Percentiles rank a stretch among this genome's conserved stretches.
These are phyloP conservation scores for Neurospora sublineolata DNA, from an alignment of 495 filamentous ascomycete genomes.

Conservation along the genomic window DNA sequence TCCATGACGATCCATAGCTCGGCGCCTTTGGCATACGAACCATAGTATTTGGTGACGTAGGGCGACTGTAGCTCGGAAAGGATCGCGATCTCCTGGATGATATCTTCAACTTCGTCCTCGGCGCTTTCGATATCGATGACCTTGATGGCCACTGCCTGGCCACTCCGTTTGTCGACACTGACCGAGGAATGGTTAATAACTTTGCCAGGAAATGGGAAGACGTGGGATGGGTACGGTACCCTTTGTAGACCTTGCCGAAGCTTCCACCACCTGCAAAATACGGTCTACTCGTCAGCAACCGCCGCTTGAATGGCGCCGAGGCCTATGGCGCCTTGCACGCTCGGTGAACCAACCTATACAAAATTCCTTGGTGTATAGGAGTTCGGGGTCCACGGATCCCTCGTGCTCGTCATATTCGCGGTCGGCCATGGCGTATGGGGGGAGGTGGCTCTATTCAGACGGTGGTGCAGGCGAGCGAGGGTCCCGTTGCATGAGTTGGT, in stretches of 20 bases:
- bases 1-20: conserved; percentile 98
- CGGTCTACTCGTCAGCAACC: neutral
- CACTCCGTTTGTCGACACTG: conserved; percentile 75
- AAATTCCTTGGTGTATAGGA: conserved; percentile 83
- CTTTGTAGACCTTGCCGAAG: conserved; percentile 94
- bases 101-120: conserved; percentile 97
- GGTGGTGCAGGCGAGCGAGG: neutral
- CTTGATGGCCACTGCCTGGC: conserved; percentile 85
- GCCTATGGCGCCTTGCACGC: neutral
- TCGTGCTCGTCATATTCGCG: conserved; percentile 30
- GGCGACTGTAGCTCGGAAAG: conserved; percentile 86
- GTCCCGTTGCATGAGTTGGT: neutral
- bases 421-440: conserved; percentile 27
- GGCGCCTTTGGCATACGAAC: conserved; percentile 87
- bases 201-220: neutral
- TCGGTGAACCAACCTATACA: conserved; percentile 63
- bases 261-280: conserved; percentile 57
- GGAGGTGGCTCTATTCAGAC: neutral
- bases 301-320: neutral
- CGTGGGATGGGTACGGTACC: conserved; percentile 37
- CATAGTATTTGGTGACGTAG: conserved; percentile 93
- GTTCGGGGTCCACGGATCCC: conserved; percentile 61
- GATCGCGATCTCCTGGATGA: conserved; percentile 96
- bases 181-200: no score
- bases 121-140: conserved; percentile 96